Percentiles rank a stretch among this genome's conserved stretches.
Conservation (phyloP, 2,329 filamentous ascomycete species). For the Fusarium sp. region DNA sequence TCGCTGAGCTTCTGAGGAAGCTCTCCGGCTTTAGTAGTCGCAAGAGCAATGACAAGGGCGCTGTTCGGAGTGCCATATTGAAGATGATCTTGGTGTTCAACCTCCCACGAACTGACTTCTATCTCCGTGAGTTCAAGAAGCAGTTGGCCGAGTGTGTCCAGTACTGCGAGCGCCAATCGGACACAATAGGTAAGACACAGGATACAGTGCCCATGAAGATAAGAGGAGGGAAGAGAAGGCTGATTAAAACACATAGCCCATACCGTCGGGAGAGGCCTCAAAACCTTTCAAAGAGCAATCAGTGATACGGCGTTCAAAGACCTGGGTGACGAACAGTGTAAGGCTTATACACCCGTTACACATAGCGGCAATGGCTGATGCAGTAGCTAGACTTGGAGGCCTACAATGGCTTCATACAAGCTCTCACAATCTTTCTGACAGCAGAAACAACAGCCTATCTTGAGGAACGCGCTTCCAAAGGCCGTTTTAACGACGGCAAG, state of each 20-base stretch:
- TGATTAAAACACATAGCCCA: too few relatives aligned
- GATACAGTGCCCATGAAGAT: too few relatives aligned
- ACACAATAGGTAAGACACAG: too few relatives aligned
- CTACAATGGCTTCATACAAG: not conserved
- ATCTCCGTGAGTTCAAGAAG: constrained; percentile 19
- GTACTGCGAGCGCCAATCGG: constrained; percentile 11
- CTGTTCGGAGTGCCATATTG: not conserved
- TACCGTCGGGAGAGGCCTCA: not conserved
- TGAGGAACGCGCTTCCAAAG: constrained; percentile 11
- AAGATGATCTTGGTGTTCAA: constrained; percentile 38
- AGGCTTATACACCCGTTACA: too few relatives aligned
- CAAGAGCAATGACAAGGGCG: too few relatives aligned
- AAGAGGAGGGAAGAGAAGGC: too few relatives aligned
- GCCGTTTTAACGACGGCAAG: constrained; percentile 26
- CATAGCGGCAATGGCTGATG: too few relatives aligned
- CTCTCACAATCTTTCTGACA: constrained; percentile 16
- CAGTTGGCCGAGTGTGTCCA: constrained; percentile 24
- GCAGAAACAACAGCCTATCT: not conserved
- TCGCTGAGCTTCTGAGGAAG: constrained; percentile 20
- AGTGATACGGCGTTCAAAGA: not conserved
- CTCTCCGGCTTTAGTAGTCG: constrained; percentile 20
- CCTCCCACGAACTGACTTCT: constrained; percentile 24
- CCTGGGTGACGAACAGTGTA: not conserved
- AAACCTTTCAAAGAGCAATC: not conserved
- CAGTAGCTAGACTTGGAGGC: constrained; percentile 9